Evolutionary conservation across 73 alveolate genomes (phyloP).

Genomic region (Stentor roeselii): DNA sequence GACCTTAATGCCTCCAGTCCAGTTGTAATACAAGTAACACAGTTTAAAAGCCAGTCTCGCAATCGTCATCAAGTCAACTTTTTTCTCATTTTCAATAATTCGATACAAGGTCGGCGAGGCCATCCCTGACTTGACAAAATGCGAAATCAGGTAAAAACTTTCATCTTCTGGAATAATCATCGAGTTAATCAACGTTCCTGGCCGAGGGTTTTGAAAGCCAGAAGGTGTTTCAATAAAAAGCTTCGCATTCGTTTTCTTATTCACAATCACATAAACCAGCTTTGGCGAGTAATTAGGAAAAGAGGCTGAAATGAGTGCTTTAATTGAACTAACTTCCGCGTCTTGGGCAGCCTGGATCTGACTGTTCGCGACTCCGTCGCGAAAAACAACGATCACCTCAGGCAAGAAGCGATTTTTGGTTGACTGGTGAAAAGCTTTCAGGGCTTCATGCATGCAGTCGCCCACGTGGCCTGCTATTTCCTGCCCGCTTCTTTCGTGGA

Average conservation of each 20-base stretch:
- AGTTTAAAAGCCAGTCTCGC: conserved; percentile 69
- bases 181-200: conserved; percentile 1
- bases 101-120: conserved; percentile 23
- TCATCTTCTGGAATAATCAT: background rate
- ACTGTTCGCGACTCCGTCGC: conserved; percentile 22
- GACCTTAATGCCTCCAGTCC: conserved; percentile 87
- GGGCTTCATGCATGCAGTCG: conserved; percentile 21
- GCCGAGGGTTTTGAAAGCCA: conserved; percentile 11
- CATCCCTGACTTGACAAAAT: conserved; percentile 24
- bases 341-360: background rate
- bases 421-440: conserved; percentile 17
- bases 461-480: background rate
- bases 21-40: conserved; percentile 89
- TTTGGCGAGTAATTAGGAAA: background rate
- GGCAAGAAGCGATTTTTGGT: conserved; percentile 21
- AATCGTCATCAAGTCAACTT: conserved; percentile 36
- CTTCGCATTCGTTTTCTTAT: conserved; percentile 19
- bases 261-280: background rate
- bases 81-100: conserved; percentile 34
- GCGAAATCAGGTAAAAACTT: conserved; percentile 20
- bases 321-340: background rate
- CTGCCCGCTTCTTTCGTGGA: conserved; percentile 33
- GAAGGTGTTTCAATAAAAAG: background rate
- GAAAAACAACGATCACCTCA: background rate
- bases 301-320: background rate